Conservation (phyloP, 139 green algal genomes). For the Chlorella sorokiniana region DNA sequence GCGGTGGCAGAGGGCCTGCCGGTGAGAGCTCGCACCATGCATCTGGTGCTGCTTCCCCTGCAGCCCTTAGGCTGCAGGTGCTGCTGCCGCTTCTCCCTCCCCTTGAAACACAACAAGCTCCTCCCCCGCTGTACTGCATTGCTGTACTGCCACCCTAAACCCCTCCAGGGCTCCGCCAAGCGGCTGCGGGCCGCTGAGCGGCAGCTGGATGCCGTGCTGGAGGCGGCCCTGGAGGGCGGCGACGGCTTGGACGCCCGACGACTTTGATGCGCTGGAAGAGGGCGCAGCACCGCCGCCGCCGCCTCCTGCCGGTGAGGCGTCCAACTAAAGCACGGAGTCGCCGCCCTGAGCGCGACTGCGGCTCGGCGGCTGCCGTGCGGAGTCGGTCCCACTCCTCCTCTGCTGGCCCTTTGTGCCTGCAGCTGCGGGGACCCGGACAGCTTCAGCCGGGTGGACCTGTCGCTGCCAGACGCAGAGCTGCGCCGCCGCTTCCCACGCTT, state of each 20-base stretch:
- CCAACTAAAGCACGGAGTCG: neutral
- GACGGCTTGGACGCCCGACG: slow-evolving; percentile 31
- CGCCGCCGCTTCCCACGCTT: slow-evolving; percentile 60
- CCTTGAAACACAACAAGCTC: neutral
- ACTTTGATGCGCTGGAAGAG: slow-evolving; percentile 31
- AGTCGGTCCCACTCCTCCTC: neutral
- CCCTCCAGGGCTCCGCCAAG: slow-evolving; percentile 31
- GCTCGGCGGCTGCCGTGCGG: no score
- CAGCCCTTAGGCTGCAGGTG: neutral
- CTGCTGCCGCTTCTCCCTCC: neutral
- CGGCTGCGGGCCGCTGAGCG: slow-evolving; percentile 43
- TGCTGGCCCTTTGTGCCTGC: neutral
- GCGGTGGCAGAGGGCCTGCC: slow-evolving; percentile 37
- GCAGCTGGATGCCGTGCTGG: slow-evolving; percentile 50
- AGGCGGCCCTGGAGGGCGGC: slow-evolving; percentile 35
- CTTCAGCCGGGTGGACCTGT: slow-evolving; percentile 65
- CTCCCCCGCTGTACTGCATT: neutral
- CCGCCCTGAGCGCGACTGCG: no score
- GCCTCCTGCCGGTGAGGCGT: neutral
- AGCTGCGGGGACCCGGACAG: slow-evolving; percentile 44
- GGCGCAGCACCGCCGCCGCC: neutral
- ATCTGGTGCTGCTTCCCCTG: neutral
- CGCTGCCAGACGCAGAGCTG: slow-evolving; percentile 46
- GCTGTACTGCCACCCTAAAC: neutral
- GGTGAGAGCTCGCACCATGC: no score